Evolutionary conservation across 306 rosid species (phyloP), one percentile per base, ranked within the genome.

Genomic region (Hippophae gyantsensis): DNA sequence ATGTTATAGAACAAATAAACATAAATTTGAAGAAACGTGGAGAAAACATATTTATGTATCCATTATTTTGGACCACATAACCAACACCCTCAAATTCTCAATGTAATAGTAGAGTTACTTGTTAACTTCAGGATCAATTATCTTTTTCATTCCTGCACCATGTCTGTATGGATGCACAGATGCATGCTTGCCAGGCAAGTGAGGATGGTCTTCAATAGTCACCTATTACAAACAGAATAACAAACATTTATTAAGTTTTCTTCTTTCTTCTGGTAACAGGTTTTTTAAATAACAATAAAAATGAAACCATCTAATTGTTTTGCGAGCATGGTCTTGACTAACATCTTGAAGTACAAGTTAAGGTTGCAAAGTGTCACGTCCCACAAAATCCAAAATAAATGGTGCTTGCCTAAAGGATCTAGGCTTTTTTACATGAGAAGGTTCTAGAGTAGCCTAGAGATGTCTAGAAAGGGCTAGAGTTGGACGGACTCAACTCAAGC

Each of bases 101-200:
- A 1, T 46, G 12, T 0, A 46, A 10, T 46, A 9, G 49, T 6
- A 2, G 49, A 56, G 66, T 46, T 79, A 90, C 97, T 87, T 87
- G 66, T 90, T 92, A 74, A 90, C 98, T 85, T 90, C 96, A 27
- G 98, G 98, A 73, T 90, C 96, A 47, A 90, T 87, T 59, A 90
- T 90, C 71, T 90, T 90, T 79, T 90, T 90, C 98, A 90, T 90
- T 64, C 87, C 96, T 13, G 98, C 92, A 54, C 98, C 98, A 71
- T 90, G 98, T 62, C 82, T 73, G 65, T 95, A 92, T 60, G 99
- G 96, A 82, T 92, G 99, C 51, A 87, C 84, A 57, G 97, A 90
- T 56, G 99, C 96, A 75, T 87, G 99, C 78, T 92, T 92, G 67
- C 99, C 93, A 56, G 93, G 87, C 72, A 85, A 69, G 79, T 85